Conservation (phyloP, 306 rosid species). For the Castanea mollissima region DNA sequence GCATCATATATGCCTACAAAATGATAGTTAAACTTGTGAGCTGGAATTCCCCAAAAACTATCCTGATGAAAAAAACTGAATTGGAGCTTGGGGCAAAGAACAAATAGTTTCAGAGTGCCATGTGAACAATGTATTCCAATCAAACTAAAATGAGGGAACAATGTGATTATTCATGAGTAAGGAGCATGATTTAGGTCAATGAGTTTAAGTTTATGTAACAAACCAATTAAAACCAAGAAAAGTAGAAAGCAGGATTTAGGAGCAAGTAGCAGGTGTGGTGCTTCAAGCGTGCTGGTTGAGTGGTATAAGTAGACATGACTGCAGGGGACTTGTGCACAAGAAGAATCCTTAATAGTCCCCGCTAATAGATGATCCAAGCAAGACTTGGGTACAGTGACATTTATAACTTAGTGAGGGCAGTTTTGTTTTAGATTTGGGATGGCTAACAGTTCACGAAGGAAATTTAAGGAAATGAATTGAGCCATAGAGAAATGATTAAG, state of each 20-base stretch:
- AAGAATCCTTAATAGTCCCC: not conserved
- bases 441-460: not conserved
- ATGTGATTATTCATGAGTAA: not conserved
- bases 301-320: not conserved
- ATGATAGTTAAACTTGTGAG: not conserved
- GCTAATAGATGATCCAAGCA: not conserved
- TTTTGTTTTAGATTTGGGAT: not conserved
- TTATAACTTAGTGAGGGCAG: not conserved
- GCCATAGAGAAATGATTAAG: not conserved
- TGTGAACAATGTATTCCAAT: not conserved
- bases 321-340: not conserved
- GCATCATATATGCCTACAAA: not conserved
- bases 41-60: not conserved
- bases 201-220: not conserved
- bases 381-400: not conserved
- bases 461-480: not conserved
- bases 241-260: not conserved
- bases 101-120: not conserved
- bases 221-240: not conserved
- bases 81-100: not conserved
- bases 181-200: not conserved
- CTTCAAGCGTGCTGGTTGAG: not conserved
- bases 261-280: not conserved
- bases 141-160: not conserved
- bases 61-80: no score